A percentile compares a stretch with the other conserved stretches of the same genome.
Conservation (phyloP, 2,329 filamentous ascomycete species). For the Neophaeococcomyces aloes region DNA sequence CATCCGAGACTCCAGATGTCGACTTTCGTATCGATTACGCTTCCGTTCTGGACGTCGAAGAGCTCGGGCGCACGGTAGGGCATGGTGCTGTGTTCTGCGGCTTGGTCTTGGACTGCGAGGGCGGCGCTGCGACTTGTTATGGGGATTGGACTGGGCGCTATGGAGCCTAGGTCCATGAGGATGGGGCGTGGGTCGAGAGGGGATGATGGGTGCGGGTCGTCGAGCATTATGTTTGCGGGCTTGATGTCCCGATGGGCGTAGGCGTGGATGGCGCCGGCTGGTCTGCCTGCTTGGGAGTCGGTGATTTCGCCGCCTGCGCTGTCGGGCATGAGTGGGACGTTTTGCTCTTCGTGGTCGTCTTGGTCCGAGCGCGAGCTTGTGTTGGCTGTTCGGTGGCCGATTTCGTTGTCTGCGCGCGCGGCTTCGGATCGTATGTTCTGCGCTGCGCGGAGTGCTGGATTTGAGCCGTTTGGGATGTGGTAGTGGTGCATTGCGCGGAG, state of each 20-base stretch:
- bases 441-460: conserved; percentile 20
- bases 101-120: conserved; percentile 83
- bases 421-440: conserved; percentile 48
- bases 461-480: conserved; percentile 46
- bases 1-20: conserved; percentile 97
- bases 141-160: conserved; percentile 74
- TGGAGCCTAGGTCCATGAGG: conserved; percentile 91
- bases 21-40: conserved; percentile 86
- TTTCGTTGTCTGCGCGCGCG: conserved; percentile 42
- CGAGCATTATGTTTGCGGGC: conserved; percentile 98
- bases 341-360: conserved; percentile 63
- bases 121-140: conserved; percentile 86
- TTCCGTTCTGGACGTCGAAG: conserved; percentile 92
- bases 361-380: conserved; percentile 40
- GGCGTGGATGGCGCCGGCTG: conserved; percentile 59
- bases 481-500: conserved; percentile 89
- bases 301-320: conserved; percentile 55
- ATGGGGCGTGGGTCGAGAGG: conserved; percentile 52
- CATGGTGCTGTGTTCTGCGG: conserved; percentile 96
- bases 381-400: conserved; percentile 33
- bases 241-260: conserved; percentile 97
- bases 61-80: conserved; percentile 95
- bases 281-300: conserved; percentile 55
- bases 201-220: conserved; percentile 33
- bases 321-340: conserved; percentile 61